These are phyloP conservation scores for Phytopythium litorale DNA, from an alignment of 352 stramenopile genomes.

Conservation along the genomic window DNA sequence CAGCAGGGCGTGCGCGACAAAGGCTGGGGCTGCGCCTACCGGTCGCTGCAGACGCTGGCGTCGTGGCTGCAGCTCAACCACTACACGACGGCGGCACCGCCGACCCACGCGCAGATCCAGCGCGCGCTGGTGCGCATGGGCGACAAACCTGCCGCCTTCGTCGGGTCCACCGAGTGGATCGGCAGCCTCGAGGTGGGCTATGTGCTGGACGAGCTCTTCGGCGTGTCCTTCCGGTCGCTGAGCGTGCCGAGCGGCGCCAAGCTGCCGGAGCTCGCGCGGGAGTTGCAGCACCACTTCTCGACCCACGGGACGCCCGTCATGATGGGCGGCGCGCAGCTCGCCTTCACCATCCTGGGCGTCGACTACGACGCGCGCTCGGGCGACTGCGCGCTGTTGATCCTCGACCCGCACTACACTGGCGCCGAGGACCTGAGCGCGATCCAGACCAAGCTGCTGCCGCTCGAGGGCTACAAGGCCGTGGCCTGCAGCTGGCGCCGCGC, in stretches of 20 bases:
- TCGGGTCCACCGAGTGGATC: constrained; percentile 78
- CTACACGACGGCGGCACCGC: constrained; percentile 38
- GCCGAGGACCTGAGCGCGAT: constrained; percentile 63
- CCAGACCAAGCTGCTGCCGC: constrained; percentile 45
- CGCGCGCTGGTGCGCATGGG: constrained; percentile 71
- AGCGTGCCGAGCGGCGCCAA: constrained; percentile 52
- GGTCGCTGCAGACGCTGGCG: constrained; percentile 79
- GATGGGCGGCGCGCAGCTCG: constrained; percentile 79
- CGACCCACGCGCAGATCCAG: constrained; percentile 75
- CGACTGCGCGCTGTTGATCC: constrained; percentile 71
- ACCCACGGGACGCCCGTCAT: constrained; percentile 82
- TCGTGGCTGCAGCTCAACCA: constrained; percentile 78
- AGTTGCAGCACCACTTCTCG: constrained; percentile 75
- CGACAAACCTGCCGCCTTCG: constrained; percentile 70
- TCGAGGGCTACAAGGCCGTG: constrained; percentile 78
- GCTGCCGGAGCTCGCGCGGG: constrained; percentile 53
- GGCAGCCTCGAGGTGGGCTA: constrained; percentile 83
- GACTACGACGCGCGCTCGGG: constrained; percentile 56
- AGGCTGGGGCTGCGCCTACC: constrained; percentile 88
- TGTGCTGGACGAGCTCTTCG: constrained; percentile 72
- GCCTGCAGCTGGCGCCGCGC: constrained; percentile 66
- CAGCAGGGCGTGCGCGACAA: constrained; percentile 79
- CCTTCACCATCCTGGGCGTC: constrained; percentile 80
- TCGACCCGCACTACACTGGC: constrained; percentile 82
- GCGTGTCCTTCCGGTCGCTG: constrained; percentile 68